Evolutionary conservation across 108 stramenopile genomes (phyloP).

Genomic region (Pseudonitzschia multistriata): DNA sequence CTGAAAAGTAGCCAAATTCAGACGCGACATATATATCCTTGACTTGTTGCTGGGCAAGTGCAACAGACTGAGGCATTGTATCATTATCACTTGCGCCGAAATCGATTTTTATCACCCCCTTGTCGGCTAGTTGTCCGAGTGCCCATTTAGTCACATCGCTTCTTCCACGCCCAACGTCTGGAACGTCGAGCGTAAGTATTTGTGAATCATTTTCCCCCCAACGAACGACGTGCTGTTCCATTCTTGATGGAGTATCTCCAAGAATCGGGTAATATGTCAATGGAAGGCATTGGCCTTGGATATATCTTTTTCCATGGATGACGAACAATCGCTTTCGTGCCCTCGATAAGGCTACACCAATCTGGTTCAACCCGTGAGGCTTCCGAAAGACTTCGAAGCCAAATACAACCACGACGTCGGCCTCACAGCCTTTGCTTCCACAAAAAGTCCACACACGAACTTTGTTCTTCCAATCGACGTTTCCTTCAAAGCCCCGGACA

Average conservation of each 20-base stretch:
- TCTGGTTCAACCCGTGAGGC: conserved; percentile 6
- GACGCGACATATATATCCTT: neutral
- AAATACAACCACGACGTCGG: conserved; percentile 9
- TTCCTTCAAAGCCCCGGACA: conserved; percentile 6
- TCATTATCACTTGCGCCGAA: neutral
- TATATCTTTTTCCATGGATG: neutral
- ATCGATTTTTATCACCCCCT: conserved; percentile 1
- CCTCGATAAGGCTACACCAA: conserved; percentile 8
- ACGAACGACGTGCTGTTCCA: neutral
- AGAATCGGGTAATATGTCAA: conserved; percentile 4
- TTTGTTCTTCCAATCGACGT: conserved; percentile 4
- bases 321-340: neutral
- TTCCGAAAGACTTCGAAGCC: conserved; percentile 6
- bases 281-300: neutral
- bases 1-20: conserved; percentile 3
- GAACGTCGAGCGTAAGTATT: neutral
- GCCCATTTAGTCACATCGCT: neutral
- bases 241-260: neutral
- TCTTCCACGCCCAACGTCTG: neutral
- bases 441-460: conserved; percentile 16
- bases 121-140: neutral
- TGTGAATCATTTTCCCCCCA: neutral
- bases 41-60: neutral
- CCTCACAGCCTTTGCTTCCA: conserved; percentile 10
- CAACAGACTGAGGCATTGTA: neutral